Evolutionary conservation across 164 flowering plant species (phyloP), one percentile per base, ranked within the genome.

Genomic region (Euptelea pleiosperma): DNA sequence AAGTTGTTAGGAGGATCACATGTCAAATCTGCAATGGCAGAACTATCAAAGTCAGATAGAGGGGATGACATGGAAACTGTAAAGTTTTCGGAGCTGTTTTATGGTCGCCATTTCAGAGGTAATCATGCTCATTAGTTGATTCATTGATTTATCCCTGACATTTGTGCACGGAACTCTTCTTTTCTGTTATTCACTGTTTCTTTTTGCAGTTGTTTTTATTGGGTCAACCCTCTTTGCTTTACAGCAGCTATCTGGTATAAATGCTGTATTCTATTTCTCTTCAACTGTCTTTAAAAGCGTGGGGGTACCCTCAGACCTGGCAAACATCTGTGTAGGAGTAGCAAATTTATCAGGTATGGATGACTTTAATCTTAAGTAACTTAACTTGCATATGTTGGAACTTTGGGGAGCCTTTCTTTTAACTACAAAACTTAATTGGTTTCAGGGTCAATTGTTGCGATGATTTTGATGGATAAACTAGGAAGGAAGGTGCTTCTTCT

Each of bases 191-290:
- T 85, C 63, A 83, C 80, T 53, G 18, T 45, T 63, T 77, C 70
- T 80, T 85, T 85, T 85, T 53, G 93, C 99, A 94, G 99, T 94
- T 76, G 89, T 94, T 73, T 84, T 82, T 78, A 84, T 91, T 82
- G 99, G 99, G 53, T 82, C 94, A 57, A 30, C 62, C 60, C 75
- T 87, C 58, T 87, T 75, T 72, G 86, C 80, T 57, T 81, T 87
- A 56, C 94, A 87, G 64, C 94, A 87, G 77, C 78, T 87, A 8
- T 82, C 94, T 59, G 94, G 94, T 21, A 84, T 87, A 81, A 87
- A 87, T 73, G 88, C 94, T 65, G 80, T 87, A 4, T 82, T 87
- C 74, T 87, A 82, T 70, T 87, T 82, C 72, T 87, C 94, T 37
- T 80, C 94, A 3, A 58, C 80, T 40, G 90, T 87, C 57, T 87